Conservation (phyloP, 2,329 filamentous ascomycete species). For the Ophiostoma piceae region DNA sequence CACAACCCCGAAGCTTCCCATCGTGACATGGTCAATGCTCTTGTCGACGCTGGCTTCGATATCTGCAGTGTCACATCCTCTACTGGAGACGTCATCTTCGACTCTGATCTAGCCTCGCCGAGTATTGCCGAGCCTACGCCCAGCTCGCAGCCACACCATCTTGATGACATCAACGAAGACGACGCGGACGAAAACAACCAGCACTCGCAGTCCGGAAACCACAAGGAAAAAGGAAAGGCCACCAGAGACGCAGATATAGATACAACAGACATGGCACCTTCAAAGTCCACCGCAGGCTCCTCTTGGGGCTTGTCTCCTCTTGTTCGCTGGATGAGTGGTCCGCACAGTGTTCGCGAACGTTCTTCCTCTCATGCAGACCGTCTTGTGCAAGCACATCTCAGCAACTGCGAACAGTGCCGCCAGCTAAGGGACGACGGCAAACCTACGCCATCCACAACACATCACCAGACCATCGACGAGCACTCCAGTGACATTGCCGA, state of each 20-base stretch:
- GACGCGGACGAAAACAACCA: slow-evolving; percentile 14
- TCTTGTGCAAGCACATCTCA: slow-evolving; percentile 36
- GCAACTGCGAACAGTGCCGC: slow-evolving; percentile 43
- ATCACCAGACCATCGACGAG: neutral
- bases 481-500: neutral
- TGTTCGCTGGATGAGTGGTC: slow-evolving; percentile 25
- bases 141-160: slow-evolving; percentile 6
- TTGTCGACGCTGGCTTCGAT: slow-evolving; percentile 56
- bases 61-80: slow-evolving; percentile 45
- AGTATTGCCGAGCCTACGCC: neutral
- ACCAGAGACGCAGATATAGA: neutral
- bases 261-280: slow-evolving; percentile 2
- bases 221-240: slow-evolving; percentile 21
- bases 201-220: neutral
- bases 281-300: neutral
- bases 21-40: slow-evolving; percentile 40
- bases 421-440: slow-evolving; percentile 27
- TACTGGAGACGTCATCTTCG: slow-evolving; percentile 30
- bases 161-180: neutral
- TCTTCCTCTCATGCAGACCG: slow-evolving; percentile 9
- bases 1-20: slow-evolving; percentile 47
- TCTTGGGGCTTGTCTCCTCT: slow-evolving; percentile 25
- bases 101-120: slow-evolving; percentile 16
- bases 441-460: slow-evolving; percentile 15
- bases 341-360: neutral